Evolutionary conservation across 1,139 yeast genomes (phyloP).

Genomic region (Zygoascus meyerae): DNA sequence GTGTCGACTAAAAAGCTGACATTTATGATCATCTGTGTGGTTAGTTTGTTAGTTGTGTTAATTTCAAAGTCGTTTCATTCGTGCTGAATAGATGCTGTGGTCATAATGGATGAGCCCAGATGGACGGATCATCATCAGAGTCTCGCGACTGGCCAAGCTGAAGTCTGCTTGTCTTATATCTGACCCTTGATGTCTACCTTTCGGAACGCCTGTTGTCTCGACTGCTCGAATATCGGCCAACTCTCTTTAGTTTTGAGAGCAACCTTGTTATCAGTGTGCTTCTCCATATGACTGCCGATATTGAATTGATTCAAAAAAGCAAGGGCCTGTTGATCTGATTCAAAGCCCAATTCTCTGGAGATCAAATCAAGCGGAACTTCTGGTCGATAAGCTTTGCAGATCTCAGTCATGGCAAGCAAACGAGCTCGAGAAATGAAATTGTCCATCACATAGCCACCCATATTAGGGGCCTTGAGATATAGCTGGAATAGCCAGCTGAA

Average conservation of each 20-base stretch:
- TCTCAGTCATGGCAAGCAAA: conserved; percentile 50
- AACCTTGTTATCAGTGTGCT: conserved; percentile 9
- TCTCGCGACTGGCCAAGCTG: no score
- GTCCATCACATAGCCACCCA: conserved; percentile 42
- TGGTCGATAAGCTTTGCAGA: conserved; percentile 57
- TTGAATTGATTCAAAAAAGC: conserved; percentile 42
- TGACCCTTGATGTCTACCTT: conserved; percentile 94
- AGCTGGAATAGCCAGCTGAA: conserved; percentile 50
- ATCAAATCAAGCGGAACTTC: conserved; percentile 44
- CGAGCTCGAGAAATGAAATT: conserved; percentile 52
- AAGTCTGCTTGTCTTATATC: conserved; percentile 36
- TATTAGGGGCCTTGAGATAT: conserved; percentile 38
- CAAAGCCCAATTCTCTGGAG: conserved; percentile 44
- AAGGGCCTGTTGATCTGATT: conserved; percentile 31
- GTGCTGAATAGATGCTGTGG: no score
- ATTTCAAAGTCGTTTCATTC: no score
- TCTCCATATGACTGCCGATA: conserved; percentile 36
- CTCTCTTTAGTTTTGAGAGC: conserved; percentile 38
- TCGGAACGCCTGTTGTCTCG: conserved; percentile 43
- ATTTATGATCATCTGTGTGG: no score
- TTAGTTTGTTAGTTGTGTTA: no score
- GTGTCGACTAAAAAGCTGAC: background rate
- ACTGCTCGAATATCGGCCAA: conserved; percentile 41
- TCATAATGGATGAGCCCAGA: background rate
- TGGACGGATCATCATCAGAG: background rate